These are phyloP conservation scores for Nakaseomyces sp. DNA, from an alignment of 1,139 yeast species.

Conservation along the genomic window DNA sequence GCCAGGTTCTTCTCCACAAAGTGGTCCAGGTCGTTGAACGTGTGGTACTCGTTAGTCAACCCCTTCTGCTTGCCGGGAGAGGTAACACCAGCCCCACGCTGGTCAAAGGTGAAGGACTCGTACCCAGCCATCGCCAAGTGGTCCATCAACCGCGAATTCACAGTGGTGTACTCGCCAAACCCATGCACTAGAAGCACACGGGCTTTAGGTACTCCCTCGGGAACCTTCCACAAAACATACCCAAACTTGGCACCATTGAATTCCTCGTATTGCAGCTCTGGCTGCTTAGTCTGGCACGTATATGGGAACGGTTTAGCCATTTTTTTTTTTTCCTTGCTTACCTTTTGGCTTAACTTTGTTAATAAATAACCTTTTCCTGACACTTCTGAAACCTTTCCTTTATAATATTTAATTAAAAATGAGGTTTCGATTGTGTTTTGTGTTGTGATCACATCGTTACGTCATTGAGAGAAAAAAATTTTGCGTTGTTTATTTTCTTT, in stretches of 20 bases:
- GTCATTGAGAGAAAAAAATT: no score
- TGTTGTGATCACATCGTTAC: no score
- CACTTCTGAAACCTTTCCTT: no score
- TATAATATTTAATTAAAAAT: no score
- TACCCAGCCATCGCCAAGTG: slow-evolving; percentile 51
- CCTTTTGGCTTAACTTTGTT: no score
- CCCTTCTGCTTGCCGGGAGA: slow-evolving; percentile 55
- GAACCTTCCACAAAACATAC: slow-evolving; percentile 23
- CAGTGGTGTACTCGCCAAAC: slow-evolving; percentile 54
- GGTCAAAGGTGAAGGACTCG: slow-evolving; percentile 72
- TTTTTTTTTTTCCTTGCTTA: slow-evolving; percentile 51
- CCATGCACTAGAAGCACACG: slow-evolving; percentile 69
- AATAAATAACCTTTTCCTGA: no score
- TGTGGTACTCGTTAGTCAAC: slow-evolving; percentile 52
- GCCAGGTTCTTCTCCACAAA: slow-evolving; percentile 35
- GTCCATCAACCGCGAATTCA: slow-evolving; percentile 55
- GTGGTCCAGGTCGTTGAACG: slow-evolving; percentile 61
- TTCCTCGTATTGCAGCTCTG: slow-evolving; percentile 21
- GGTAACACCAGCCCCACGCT: slow-evolving; percentile 82
- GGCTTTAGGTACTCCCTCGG: slow-evolving; percentile 13
- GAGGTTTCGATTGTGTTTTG: no score
- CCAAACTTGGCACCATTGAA: slow-evolving; percentile 27
- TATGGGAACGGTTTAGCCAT: slow-evolving; percentile 18
- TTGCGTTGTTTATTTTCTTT: no score
- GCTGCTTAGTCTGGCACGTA: slow-evolving; percentile 17